Conservation (phyloP, 257 asterid species). For the Mitragyna speciosa region DNA sequence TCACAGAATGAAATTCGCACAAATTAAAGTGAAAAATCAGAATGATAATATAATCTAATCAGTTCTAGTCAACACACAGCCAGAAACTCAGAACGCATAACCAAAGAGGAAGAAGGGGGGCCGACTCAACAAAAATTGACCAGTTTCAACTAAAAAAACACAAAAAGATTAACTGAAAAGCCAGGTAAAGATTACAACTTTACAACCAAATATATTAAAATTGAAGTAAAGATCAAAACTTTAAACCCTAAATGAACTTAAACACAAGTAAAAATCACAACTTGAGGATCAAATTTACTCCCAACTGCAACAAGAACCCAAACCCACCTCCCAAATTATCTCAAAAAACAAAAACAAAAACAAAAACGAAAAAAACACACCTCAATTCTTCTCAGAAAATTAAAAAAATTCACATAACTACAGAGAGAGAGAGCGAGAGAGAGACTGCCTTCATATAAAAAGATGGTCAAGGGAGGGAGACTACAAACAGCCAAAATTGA, state of each 20-base stretch:
- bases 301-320: neutral
- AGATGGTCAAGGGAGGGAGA: neutral
- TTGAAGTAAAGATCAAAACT: conserved; percentile 17
- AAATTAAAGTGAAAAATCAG: neutral
- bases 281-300: conserved; percentile 4
- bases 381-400: conserved; percentile 1
- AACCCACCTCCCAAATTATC: neutral
- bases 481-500: conserved; percentile 14
- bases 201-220: neutral
- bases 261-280: conserved; percentile 14
- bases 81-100: neutral
- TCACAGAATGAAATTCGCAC: neutral
- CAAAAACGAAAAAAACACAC: neutral
- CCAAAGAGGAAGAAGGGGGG: too few relatives aligned
- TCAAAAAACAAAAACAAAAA: neutral
- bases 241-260: neutral
- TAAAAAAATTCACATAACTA: conserved; percentile 17
- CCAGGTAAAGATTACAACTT: conserved; percentile 2
- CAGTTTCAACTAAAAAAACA: neutral
- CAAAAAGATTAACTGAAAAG: neutral
- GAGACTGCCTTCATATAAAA: conserved; percentile 40
- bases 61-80: conserved; percentile 13
- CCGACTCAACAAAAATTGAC: neutral
- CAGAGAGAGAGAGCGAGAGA: conserved; percentile 4
- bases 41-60: neutral